Base-by-base conservation (phyloP, 2,329 filamentous ascomycete species). In the Ascochyta rabiei region DNA sequence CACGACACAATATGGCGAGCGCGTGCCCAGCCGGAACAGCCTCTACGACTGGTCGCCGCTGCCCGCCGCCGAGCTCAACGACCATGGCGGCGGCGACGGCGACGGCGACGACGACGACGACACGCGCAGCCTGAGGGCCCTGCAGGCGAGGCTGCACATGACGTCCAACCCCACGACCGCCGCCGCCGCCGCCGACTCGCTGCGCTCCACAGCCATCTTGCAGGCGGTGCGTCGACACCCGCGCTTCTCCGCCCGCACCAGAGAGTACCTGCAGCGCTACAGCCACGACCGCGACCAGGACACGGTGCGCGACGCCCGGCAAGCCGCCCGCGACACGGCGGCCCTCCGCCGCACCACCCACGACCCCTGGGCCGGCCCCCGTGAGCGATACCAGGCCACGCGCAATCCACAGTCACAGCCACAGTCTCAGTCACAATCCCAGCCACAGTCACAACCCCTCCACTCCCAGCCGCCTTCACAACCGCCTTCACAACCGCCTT, bases 31-130 rank as follows among this genome's bases (percentile, higher is more conserved):
- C 61, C 72, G 79, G 57, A 82, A 84, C 62, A 80, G 76, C 48
- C 73, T 86, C 38, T 86, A 86, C 70, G 84, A 85, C 68, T 86
- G 84, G 84, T 82, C 83, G 30, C 84, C 84, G 9, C 45, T 53
- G 38, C 43, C 77, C 77, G 42, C 31, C 43, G 31, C 21, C 15
- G 37, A 30, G 10, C 41, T 34, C 35, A 16, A 37, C 34, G 28
- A n/a, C 30, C n/a, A n/a, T n/a, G n/a, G n/a, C n/a, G n/a, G n/a
- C n/a, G n/a, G n/a, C n/a, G n/a, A n/a, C n/a, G n/a, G n/a, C n/a
- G n/a, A n/a, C n/a, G n/a, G n/a, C n/a, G n/a, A n/a, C n/a, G 41
- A 31, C 33, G 48, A 44, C 48, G 48, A 45, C n/a, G 48, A 51
- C 7, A 28, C 8, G 12, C 48, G 48, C 42, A 52, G 41, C 19